Conservation (phyloP, 371 early-diverging fungal species). For the Mucor irregularis region DNA sequence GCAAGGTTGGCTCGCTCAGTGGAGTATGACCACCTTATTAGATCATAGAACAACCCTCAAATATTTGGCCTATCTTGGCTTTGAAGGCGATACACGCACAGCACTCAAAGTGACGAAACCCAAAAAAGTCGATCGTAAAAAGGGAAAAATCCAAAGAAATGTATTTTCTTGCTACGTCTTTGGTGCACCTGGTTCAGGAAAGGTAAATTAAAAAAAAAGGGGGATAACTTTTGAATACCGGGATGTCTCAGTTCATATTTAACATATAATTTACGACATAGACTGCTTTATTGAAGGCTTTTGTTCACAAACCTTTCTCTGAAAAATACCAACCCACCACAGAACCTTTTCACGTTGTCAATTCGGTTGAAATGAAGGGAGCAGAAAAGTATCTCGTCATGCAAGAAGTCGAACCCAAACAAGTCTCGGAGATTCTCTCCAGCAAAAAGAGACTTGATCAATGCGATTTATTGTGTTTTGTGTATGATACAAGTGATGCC, state of each 20-base stretch:
- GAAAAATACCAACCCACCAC: slow-evolving; percentile 77
- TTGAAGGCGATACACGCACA: slow-evolving; percentile 74
- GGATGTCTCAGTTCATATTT: too few relatives aligned
- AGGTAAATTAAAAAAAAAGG: slow-evolving; percentile 54
- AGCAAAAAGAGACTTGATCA: slow-evolving; percentile 78
- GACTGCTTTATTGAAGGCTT: slow-evolving; percentile 81
- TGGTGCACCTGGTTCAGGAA: slow-evolving; percentile 92
- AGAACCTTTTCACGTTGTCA: slow-evolving; percentile 81
- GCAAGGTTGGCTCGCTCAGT: slow-evolving; percentile 96
- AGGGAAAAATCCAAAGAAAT: slow-evolving; percentile 82
- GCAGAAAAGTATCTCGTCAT: slow-evolving; percentile 92
- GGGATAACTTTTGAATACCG: background rate
- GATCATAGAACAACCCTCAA: slow-evolving; percentile 86
- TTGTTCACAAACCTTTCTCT: slow-evolving; percentile 81
- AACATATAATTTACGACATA: too few relatives aligned
- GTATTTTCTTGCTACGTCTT: slow-evolving; percentile 93
- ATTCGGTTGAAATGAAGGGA: slow-evolving; percentile 93
- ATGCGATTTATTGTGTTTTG: slow-evolving; percentile 91
- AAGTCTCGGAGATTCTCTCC: slow-evolving; percentile 77
- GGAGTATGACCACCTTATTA: slow-evolving; percentile 96
- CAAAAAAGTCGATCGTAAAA: slow-evolving; percentile 69
- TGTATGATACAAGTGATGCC: slow-evolving; percentile 93
- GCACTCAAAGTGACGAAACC: slow-evolving; percentile 71
- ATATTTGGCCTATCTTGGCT: slow-evolving; percentile 95
- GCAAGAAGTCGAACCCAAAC: slow-evolving; percentile 85